These are phyloP conservation scores for Prunus kanzakura DNA, from an alignment of 306 rosid genomes.

Conservation along the genomic window DNA sequence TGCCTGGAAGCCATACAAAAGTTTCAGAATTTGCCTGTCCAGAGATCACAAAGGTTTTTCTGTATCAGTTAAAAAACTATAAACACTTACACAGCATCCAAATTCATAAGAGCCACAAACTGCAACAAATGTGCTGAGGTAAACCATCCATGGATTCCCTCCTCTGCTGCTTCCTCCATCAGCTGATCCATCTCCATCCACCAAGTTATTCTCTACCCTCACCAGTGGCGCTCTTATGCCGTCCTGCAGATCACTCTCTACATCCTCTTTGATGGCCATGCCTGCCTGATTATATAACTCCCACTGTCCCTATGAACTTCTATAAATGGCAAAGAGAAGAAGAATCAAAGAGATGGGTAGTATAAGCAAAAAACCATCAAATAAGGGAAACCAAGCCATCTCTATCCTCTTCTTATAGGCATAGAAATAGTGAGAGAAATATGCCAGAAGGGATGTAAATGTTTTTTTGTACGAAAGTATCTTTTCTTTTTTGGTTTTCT, in stretches of 20 bases:
- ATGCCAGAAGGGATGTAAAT: background rate
- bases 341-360: background rate
- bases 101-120: constrained; percentile 87
- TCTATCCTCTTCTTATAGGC: background rate
- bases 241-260: constrained; percentile 27
- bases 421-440: background rate
- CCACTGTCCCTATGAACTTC: background rate
- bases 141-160: constrained; percentile 83
- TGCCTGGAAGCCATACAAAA: constrained; percentile 43
- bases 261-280: constrained; percentile 56
- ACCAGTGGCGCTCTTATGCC: constrained; percentile 45
- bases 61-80: background rate
- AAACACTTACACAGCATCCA: constrained; percentile 67
- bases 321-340: constrained; percentile 3
- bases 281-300: constrained; percentile 6
- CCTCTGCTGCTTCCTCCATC: constrained; percentile 16
- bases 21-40: background rate
- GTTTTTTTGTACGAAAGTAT: background rate
- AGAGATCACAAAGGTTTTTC: background rate
- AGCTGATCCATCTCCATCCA: background rate
- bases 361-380: constrained; percentile 5
- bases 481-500: no score
- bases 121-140: constrained; percentile 68
- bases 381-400: constrained; percentile 1
- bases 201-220: background rate